A percentile compares a stretch with the other conserved stretches of the same genome.
phyloP scores from a whole-genome alignment of 768 basidiomycete species.

The Lactarius pseudohatsudake region DNA sequence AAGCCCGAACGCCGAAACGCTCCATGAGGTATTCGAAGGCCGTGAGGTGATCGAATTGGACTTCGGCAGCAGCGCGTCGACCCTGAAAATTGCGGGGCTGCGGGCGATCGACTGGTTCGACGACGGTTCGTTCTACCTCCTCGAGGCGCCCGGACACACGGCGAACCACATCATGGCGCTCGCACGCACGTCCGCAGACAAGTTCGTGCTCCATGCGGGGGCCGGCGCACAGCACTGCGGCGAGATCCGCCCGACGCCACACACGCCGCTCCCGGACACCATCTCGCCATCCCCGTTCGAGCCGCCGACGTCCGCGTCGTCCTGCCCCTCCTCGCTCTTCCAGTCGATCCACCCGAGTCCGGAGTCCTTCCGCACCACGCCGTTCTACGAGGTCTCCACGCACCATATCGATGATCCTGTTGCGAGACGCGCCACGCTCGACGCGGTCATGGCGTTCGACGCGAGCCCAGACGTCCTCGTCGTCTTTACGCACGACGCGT shows the following conservation, averaged over 20 bases:
- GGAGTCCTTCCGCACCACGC: background rate
- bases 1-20: background rate
- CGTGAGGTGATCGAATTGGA: background rate
- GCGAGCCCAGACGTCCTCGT: no score
- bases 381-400: background rate
- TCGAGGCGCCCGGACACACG: background rate
- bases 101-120: slow-evolving; percentile 4
- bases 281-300: background rate
- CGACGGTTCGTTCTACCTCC: background rate
- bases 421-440: no score
- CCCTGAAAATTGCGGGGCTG: background rate
- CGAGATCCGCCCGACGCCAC: background rate
- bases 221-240: background rate
- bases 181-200: background rate
- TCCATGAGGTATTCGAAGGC: background rate
- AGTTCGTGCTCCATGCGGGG: background rate
- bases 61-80: background rate
- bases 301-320: background rate
- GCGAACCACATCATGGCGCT: background rate
- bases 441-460: no score
- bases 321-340: background rate
- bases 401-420: background rate
- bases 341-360: background rate
- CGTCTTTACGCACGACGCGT: no score
- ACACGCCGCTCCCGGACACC: background rate